A percentile compares a stretch with the other conserved stretches of the same genome.
Evolutionary conservation across 1,284 basidiomycete species (phyloP).

Genomic region (Schizophyllum amplum): DNA sequence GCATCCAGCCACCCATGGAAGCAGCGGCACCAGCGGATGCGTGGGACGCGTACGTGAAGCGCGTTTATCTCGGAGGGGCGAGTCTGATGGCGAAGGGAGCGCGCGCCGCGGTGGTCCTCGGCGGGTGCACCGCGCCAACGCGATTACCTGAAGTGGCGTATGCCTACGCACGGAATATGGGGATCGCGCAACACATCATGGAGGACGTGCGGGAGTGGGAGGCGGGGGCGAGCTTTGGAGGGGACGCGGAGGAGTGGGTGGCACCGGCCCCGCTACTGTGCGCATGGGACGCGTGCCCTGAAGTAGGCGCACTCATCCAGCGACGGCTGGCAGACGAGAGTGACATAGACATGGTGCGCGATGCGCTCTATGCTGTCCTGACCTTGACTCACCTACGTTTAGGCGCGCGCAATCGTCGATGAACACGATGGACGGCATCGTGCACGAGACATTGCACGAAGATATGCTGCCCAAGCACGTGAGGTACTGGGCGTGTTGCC

Average conservation of each 20-base stretch:
- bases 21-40: slow-evolving; percentile 34
- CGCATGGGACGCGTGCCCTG: slow-evolving; percentile 73
- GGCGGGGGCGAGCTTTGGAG: slow-evolving; percentile 27
- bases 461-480: background rate
- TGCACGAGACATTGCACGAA: background rate
- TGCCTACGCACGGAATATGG: slow-evolving; percentile 76
- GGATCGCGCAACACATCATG: slow-evolving; percentile 78
- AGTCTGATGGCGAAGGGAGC: slow-evolving; percentile 79
- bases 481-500: background rate
- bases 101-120: slow-evolving; percentile 71
- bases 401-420: background rate
- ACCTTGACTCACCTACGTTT: background rate
- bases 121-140: slow-evolving; percentile 62
- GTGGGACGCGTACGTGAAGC: slow-evolving; percentile 75
- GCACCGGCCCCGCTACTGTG: slow-evolving; percentile 79
- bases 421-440: background rate
- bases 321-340: background rate
- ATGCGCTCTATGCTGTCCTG: background rate
- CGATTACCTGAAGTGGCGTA: slow-evolving; percentile 80
- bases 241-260: slow-evolving; percentile 42
- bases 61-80: slow-evolving; percentile 86
- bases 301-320: slow-evolving; percentile 36
- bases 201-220: slow-evolving; percentile 83
- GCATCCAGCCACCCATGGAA: slow-evolving; percentile 41
- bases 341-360: background rate